A percentile compares a stretch with the other conserved stretches of the same genome.
These are phyloP conservation scores for Globisporangium cylindrosporum DNA, from an alignment of 352 stramenopile species.

Conservation along the genomic window DNA sequence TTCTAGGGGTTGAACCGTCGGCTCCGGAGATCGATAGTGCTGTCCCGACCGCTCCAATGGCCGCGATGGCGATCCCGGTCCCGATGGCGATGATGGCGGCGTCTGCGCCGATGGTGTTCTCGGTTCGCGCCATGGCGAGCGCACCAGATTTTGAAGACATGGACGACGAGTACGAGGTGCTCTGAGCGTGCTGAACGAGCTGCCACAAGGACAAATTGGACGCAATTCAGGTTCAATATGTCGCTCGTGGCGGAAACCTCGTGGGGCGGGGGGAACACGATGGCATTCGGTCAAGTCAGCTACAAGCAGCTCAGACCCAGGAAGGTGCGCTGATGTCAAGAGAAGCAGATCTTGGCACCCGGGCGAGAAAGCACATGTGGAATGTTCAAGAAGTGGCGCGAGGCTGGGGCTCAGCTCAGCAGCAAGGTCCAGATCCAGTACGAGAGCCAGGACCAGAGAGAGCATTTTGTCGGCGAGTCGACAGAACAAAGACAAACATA, in stretches of 20 bases:
- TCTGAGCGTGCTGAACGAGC: neutral
- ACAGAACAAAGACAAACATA: neutral
- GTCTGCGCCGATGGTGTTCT: constrained; percentile 15
- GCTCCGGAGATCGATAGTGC: constrained; percentile 19
- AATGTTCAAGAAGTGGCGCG: neutral
- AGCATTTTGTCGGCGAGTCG: neutral
- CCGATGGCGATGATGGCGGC: constrained; percentile 11
- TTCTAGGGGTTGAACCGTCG: constrained; percentile 15
- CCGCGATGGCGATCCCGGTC: constrained; percentile 15
- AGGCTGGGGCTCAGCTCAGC: neutral
- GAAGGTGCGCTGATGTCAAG: neutral
- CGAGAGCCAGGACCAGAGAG: neutral
- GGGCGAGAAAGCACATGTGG: neutral
- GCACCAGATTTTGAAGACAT: constrained; percentile 22
- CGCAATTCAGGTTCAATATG: neutral
- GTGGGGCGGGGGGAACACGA: too few relatives aligned
- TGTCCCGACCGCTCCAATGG: constrained; percentile 13
- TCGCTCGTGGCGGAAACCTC: neutral
- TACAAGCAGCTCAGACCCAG: neutral
- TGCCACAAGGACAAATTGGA: neutral
- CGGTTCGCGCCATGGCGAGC: constrained; percentile 16
- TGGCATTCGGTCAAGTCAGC: neutral
- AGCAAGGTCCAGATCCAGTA: neutral
- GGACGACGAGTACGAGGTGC: constrained; percentile 13
- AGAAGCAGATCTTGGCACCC: neutral